These are phyloP conservation scores for Pythium chondricola DNA, from an alignment of 352 stramenopile species.

Conservation along the genomic window DNA sequence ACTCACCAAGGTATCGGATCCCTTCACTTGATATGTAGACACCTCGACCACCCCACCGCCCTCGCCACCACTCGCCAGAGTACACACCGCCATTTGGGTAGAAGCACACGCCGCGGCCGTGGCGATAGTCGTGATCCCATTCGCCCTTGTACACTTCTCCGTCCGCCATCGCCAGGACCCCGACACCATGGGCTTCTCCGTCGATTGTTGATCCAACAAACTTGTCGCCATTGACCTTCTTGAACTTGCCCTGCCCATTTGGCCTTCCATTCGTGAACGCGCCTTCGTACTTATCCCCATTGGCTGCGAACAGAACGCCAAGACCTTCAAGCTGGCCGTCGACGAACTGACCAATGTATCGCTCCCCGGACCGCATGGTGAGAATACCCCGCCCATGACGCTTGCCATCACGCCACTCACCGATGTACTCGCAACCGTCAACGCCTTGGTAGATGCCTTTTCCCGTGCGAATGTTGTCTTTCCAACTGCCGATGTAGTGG, in stretches of 20 bases:
- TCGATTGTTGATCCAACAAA: conserved; percentile 63
- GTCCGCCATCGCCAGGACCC: conserved; percentile 63
- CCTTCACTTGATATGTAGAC: conserved; percentile 65
- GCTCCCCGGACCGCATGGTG: conserved; percentile 69
- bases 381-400: conserved; percentile 83
- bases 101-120: conserved; percentile 63
- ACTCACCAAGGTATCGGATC: conserved; percentile 61
- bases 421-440: conserved; percentile 54
- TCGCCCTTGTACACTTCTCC: conserved; percentile 89
- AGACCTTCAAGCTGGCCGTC: conserved; percentile 72
- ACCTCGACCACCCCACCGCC: conserved; percentile 44
- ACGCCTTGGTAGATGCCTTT: conserved; percentile 60
- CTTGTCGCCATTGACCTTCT: conserved; percentile 56
- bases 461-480: conserved; percentile 53
- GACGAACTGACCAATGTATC: conserved; percentile 80
- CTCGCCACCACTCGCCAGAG: conserved; percentile 60
- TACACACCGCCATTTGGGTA: conserved; percentile 76
- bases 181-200: conserved; percentile 67
- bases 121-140: conserved; percentile 54
- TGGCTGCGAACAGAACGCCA: conserved; percentile 47
- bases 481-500: conserved; percentile 83
- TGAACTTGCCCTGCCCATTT: conserved; percentile 58
- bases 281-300: conserved; percentile 85
- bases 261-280: conserved; percentile 35
- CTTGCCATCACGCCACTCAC: conserved; percentile 64